phyloP scores from a whole-genome alignment of 768 basidiomycete species.

The Naganishia randhawae region DNA sequence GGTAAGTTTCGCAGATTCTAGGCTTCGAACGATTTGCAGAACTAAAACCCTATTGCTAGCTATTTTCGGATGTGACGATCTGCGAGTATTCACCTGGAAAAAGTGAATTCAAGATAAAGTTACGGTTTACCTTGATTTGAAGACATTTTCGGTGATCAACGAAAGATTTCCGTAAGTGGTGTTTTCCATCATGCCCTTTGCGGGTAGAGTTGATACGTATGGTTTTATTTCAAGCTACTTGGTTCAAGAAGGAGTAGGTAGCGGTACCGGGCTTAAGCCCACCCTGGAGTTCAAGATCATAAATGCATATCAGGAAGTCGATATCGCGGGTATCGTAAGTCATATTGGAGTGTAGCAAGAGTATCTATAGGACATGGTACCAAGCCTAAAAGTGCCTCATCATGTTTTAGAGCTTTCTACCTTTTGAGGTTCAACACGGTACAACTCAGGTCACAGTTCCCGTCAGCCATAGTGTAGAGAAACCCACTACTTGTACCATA shows the following conservation, averaged over 20 bases:
- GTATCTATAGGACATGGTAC: too few relatives aligned
- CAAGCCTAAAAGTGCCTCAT: not conserved
- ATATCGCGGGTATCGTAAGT: conserved; percentile 16
- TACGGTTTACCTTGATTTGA: not conserved
- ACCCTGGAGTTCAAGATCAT: conserved; percentile 13
- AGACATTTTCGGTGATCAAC: conserved; percentile 8
- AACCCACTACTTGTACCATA: too few relatives aligned
- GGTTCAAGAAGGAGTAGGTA: not conserved
- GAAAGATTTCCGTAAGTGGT: conserved; percentile 8
- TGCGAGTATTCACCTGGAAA: conserved; percentile 4
- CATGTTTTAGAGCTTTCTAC: not conserved
- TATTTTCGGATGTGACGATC: not conserved
- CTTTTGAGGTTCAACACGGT: conserved; percentile 15
- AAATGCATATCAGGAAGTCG: not conserved
- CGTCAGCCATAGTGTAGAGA: not conserved
- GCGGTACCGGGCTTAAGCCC: conserved; percentile 3
- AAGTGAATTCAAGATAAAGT: conserved; percentile 11
- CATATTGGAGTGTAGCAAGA: not conserved
- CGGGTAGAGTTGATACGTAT: not conserved
- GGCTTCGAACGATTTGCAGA: not conserved
- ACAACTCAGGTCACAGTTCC: conserved; percentile 1
- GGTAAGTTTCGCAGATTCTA: not conserved
- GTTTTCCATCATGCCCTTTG: not conserved
- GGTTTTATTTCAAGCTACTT: not conserved
- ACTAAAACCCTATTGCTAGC: not conserved